A percentile compares a stretch with the other conserved stretches of the same genome.
phyloP scores from a whole-genome alignment of 2,329 filamentous ascomycete species.

The Coccinonectria pachysandricola region DNA sequence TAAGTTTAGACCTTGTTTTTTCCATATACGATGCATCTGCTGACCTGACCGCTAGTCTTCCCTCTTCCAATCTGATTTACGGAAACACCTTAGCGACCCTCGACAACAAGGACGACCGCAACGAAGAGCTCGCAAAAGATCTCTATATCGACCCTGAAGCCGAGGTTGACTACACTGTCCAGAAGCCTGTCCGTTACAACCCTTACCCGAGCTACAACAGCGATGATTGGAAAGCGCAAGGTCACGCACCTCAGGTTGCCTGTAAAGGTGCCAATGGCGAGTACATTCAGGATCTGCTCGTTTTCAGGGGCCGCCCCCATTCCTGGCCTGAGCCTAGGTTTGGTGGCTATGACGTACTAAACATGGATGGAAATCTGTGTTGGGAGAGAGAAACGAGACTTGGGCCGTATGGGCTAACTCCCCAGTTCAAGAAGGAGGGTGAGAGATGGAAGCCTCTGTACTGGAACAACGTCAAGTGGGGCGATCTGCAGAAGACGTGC shows the following conservation, averaged over 20 bases:
- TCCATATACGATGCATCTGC: too few species aligned
- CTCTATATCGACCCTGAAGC: slow-evolving; percentile 25
- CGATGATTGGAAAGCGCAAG: slow-evolving; percentile 44
- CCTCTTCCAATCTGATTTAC: slow-evolving; percentile 42
- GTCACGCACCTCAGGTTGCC: slow-evolving; percentile 48
- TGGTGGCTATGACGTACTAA: slow-evolving; percentile 51
- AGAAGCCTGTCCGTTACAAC: slow-evolving; percentile 49
- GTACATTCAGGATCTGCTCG: slow-evolving; percentile 49
- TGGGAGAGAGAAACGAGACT: slow-evolving; percentile 61
- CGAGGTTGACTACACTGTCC: slow-evolving; percentile 29
- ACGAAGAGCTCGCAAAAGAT: slow-evolving; percentile 19
- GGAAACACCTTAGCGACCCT: slow-evolving; percentile 43
- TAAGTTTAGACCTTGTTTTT: too few species aligned
- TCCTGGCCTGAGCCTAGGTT: slow-evolving; percentile 51
- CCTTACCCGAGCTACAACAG: slow-evolving; percentile 65
- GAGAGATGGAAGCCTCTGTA: slow-evolving; percentile 30
- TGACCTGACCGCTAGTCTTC: too few species aligned
- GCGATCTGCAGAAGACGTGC: slow-evolving; percentile 57
- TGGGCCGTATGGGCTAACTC: slow-evolving; percentile 51
- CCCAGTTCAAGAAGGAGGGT: slow-evolving; percentile 36
- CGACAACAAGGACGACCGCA: slow-evolving; percentile 28
- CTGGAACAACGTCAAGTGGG: slow-evolving; percentile 62
- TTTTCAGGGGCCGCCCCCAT: slow-evolving; percentile 51
- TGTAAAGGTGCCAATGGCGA: slow-evolving; percentile 56
- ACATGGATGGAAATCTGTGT: slow-evolving; percentile 53